Conservation (phyloP, 495 filamentous ascomycete species). For the Chaetomidium leptoderma region DNA sequence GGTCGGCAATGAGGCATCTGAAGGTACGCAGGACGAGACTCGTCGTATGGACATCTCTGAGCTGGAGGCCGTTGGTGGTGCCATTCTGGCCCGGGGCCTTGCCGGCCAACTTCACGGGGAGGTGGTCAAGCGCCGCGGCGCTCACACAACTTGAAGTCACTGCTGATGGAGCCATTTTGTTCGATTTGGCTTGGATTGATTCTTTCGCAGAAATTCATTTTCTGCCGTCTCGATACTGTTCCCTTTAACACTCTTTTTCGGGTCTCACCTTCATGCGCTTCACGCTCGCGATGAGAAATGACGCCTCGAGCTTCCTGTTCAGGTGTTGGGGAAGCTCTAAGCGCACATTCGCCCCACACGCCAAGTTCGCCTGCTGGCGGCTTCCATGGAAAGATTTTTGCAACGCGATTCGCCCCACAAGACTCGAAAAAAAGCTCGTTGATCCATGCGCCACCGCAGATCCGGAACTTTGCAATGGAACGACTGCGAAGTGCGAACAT, state of each 20-base stretch:
- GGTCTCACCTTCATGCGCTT: not conserved
- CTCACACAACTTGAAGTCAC: not conserved
- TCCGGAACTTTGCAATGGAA: too few species aligned
- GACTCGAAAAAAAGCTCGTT: too few species aligned
- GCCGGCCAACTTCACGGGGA: not conserved
- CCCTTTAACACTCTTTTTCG: not conserved
- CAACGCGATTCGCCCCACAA: too few species aligned
- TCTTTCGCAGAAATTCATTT: not conserved
- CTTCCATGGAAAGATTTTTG: too few species aligned
- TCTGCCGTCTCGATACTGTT: not conserved
- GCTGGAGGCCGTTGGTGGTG: not conserved
- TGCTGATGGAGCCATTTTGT: not conserved
- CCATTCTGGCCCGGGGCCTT: not conserved
- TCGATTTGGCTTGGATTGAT: not conserved
- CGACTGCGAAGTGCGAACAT: too few species aligned
- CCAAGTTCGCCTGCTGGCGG: too few species aligned
- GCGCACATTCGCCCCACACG: not conserved
- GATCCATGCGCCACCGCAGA: too few species aligned
- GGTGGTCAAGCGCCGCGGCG: not conserved
- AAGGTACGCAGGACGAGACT: not conserved
- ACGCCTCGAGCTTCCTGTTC: not conserved
- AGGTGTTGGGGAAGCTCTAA: not conserved
- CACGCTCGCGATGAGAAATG: not conserved
- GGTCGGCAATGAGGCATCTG: conserved; percentile 1
- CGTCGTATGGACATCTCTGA: not conserved